Conservation (phyloP, 2,329 filamentous ascomycete species). For the Beauveria sp. region DNA sequence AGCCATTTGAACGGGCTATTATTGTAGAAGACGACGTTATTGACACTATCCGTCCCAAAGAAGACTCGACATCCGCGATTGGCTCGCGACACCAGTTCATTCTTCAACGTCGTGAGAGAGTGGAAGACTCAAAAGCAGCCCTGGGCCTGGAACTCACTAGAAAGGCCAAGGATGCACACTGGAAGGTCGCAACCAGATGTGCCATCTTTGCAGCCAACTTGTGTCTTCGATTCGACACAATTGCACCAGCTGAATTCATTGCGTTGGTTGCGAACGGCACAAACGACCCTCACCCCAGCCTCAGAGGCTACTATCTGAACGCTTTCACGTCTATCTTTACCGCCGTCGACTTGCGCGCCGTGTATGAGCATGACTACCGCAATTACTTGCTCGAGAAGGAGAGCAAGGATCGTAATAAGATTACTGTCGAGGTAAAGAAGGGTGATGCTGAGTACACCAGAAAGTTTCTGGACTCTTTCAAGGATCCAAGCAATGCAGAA, state of each 20-base stretch:
- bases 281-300: slow-evolving; percentile 81
- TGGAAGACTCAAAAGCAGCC: slow-evolving; percentile 76
- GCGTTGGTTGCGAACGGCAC: slow-evolving; percentile 75
- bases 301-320: slow-evolving; percentile 74
- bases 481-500: slow-evolving; percentile 57
- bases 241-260: slow-evolving; percentile 75
- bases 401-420: slow-evolving; percentile 60
- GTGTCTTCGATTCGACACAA: slow-evolving; percentile 81
- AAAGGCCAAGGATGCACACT: slow-evolving; percentile 73
- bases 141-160: slow-evolving; percentile 77
- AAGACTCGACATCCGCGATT: slow-evolving; percentile 56
- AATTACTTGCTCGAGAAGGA: slow-evolving; percentile 81
- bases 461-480: slow-evolving; percentile 71
- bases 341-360: slow-evolving; percentile 78
- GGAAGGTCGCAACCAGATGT: slow-evolving; percentile 90
- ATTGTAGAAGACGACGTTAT: slow-evolving; percentile 67
- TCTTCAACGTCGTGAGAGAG: slow-evolving; percentile 62
- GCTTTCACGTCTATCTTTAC: slow-evolving; percentile 71
- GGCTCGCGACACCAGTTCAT: slow-evolving; percentile 60
- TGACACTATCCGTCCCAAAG: slow-evolving; percentile 60
- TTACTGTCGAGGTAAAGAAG: slow-evolving; percentile 64
- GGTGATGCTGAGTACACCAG: slow-evolving; percentile 73
- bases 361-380: slow-evolving; percentile 79
- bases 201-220: slow-evolving; percentile 86
- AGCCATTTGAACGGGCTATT: slow-evolving; percentile 78